These are phyloP conservation scores for Sordariomycetes sp. DNA, from an alignment of 2,329 filamentous ascomycete species.

Conservation along the genomic window DNA sequence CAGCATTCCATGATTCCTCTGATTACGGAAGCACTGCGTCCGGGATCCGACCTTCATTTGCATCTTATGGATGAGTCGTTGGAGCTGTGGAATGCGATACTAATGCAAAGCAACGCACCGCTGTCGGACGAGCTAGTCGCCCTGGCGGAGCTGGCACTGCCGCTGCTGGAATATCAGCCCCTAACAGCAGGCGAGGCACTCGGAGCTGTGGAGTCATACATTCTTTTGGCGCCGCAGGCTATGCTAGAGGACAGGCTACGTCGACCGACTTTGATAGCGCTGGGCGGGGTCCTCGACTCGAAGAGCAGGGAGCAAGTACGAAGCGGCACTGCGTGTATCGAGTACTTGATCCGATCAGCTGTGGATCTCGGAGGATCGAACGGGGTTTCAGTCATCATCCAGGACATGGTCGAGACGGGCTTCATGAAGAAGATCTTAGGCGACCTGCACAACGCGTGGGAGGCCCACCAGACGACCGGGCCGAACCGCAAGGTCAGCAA, in stretches of 20 bases:
- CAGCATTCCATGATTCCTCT: constrained; percentile 75
- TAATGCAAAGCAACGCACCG: constrained; percentile 56
- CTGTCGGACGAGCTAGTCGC: constrained; percentile 52
- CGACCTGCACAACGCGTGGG: constrained; percentile 58
- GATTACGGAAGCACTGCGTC: constrained; percentile 69
- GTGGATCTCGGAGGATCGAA: constrained; percentile 50
- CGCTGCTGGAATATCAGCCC: constrained; percentile 57
- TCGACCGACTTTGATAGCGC: constrained; percentile 37
- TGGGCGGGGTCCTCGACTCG: constrained; percentile 39
- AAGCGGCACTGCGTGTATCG: constrained; percentile 50
- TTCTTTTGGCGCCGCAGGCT: constrained; percentile 59
- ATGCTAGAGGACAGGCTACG: constrained; percentile 50
- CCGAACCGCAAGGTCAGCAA: constrained; percentile 62
- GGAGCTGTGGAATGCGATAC: constrained; percentile 75
- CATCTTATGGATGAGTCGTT: constrained; percentile 88
- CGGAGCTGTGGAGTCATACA: constrained; percentile 60
- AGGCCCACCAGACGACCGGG: constrained; percentile 72
- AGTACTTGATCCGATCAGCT: constrained; percentile 55
- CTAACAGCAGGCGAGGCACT: constrained; percentile 54
- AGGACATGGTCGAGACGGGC: constrained; percentile 54
- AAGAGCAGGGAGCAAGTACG: constrained; percentile 49
- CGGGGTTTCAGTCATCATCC: constrained; percentile 54
- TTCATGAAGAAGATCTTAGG: constrained; percentile 56
- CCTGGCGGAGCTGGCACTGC: constrained; percentile 54
- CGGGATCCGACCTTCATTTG: constrained; percentile 63